phyloP scores from a whole-genome alignment of 2,329 filamentous ascomycete genomes.

The Triangularia verruculosa region DNA sequence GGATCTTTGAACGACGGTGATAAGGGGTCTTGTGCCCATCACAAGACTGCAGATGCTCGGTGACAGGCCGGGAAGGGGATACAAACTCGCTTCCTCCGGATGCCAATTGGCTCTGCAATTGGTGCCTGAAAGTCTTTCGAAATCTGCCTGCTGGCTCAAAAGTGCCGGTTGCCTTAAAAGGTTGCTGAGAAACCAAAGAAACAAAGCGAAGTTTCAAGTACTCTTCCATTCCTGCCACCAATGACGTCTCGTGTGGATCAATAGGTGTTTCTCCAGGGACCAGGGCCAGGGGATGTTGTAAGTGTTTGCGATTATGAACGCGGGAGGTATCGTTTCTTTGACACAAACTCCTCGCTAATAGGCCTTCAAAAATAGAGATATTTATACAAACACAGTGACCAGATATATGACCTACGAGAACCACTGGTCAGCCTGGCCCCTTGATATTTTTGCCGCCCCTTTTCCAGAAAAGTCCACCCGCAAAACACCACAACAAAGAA shows the following conservation, averaged over 20 bases:
- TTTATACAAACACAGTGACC: background rate
- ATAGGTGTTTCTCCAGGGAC: background rate
- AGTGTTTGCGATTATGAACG: background rate
- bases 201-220: background rate
- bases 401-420: background rate
- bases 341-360: background rate
- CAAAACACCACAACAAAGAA: conserved; percentile 1
- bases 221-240: background rate
- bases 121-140: background rate
- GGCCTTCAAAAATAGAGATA: background rate
- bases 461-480: background rate
- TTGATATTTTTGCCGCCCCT: background rate
- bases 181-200: background rate
- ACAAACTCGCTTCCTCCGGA: background rate
- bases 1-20: background rate
- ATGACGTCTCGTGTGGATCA: background rate
- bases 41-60: background rate
- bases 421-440: too few relatives aligned
- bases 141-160: background rate
- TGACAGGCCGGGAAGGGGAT: background rate
- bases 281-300: background rate
- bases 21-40: background rate
- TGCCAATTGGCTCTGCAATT: background rate
- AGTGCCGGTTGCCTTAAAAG: background rate
- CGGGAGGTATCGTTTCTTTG: background rate